Percentiles rank a stretch among this genome's conserved stretches.
Evolutionary conservation across 441 rosid genomes (phyloP).

Genomic region (Arabidopsis hybrid): DNA sequence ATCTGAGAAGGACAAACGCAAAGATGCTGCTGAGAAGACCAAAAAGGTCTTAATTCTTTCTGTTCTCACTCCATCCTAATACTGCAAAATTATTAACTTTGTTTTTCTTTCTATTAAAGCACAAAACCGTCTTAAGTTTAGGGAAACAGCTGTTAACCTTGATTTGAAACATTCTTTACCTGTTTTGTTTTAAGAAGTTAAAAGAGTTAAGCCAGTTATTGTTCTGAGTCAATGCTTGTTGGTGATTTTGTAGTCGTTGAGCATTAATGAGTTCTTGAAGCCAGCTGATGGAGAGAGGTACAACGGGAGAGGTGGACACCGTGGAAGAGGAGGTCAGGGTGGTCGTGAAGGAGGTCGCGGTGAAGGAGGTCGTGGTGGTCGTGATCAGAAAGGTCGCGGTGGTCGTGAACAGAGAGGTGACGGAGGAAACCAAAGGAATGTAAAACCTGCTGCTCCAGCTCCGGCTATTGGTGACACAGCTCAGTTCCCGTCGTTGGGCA

Average conservation of each 20-base stretch:
- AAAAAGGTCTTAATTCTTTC: conserved; percentile 36
- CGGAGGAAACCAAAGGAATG: conserved; percentile 35
- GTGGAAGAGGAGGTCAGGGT: conserved; percentile 40
- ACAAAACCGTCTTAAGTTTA: not conserved
- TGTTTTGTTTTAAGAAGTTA: not conserved
- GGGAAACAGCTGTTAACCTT: too few species aligned
- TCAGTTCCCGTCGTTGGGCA: conserved; percentile 47
- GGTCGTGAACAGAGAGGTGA: conserved; percentile 40
- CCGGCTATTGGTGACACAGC: conserved; percentile 40
- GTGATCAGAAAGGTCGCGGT: conserved; percentile 38
- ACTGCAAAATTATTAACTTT: not conserved
- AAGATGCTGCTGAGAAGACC: conserved; percentile 43
- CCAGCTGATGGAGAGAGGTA: conserved; percentile 40
- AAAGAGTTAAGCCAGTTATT: not conserved
- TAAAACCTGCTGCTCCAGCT: conserved; percentile 27
- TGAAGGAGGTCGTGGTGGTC: conserved; percentile 23
- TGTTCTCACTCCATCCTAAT: not conserved
- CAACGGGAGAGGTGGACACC: conserved; percentile 40
- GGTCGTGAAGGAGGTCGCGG: conserved; percentile 16
- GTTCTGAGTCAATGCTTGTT: conserved; percentile 6
- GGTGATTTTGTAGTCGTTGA: conserved; percentile 36
- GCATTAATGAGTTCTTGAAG: conserved; percentile 45
- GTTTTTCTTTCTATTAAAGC: not conserved
- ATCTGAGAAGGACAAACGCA: conserved; percentile 48
- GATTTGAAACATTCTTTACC: not conserved